These are phyloP conservation scores for Trichoderma atrobrunneum DNA, from an alignment of 2,329 filamentous ascomycete genomes.

Conservation along the genomic window DNA sequence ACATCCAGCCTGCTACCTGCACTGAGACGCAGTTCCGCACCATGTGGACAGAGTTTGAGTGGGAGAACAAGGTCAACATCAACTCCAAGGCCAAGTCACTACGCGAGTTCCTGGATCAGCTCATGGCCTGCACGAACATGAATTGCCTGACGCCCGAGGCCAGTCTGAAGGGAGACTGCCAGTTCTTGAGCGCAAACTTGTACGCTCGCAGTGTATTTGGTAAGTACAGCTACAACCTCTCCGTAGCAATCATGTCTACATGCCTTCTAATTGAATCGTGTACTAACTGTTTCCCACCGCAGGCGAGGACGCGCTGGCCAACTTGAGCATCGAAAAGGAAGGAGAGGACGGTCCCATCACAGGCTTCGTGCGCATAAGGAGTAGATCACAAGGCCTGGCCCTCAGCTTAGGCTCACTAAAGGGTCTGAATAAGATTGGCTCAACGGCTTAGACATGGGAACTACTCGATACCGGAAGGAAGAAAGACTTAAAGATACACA, in stretches of 20 bases:
- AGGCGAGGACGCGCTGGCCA: constrained; percentile 98
- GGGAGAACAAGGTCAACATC: constrained; percentile 99
- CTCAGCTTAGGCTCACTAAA: constrained; percentile 92
- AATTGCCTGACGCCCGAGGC: constrained; percentile 95
- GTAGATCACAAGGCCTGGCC: constrained; percentile 90
- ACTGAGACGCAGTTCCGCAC: constrained; percentile 97
- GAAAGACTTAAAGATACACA: background rate
- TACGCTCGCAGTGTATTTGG: constrained; percentile 97
- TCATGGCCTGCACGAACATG: constrained; percentile 99
- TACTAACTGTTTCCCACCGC: background rate
- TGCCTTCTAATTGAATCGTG: background rate
- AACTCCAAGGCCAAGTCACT: constrained; percentile 94
- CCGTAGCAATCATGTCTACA: background rate
- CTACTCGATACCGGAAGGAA: constrained; percentile 19
- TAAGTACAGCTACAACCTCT: constrained; percentile 51
- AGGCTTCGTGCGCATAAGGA: constrained; percentile 96
- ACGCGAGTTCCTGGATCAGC: constrained; percentile 84
- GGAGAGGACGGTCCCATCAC: constrained; percentile 93
- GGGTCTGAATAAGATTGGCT: constrained; percentile 79
- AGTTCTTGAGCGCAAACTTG: constrained; percentile 94
- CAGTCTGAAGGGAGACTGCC: constrained; percentile 93
- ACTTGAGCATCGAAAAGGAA: constrained; percentile 96
- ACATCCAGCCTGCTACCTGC: constrained; percentile 95
- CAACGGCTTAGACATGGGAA: constrained; percentile 29
- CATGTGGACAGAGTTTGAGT: constrained; percentile 99